Evolutionary conservation across 345 rosid species (phyloP), one percentile per base, ranked within the genome.

Genomic region (Aquilaria sinensis): DNA sequence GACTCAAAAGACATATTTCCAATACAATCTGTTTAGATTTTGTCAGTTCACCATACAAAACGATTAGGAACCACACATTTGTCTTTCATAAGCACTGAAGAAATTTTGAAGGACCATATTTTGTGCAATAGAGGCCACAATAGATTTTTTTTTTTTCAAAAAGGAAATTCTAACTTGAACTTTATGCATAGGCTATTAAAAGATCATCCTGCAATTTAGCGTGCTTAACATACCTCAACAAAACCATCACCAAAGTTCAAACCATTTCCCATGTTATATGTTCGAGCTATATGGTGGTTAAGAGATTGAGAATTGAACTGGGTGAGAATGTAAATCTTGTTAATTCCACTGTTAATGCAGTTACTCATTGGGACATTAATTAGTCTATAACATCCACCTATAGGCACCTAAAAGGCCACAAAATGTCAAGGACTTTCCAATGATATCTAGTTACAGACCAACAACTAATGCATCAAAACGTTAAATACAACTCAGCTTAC

Each of bases 341-440:
- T 86, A 23, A 88, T 83, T 55, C 94, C 88, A 63, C 98, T 88
- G 75, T 88, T 86, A 55, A 92, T 81, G 66, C 98, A 92, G 61
- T 88, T 92, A 62, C 98, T 92, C 92, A 86, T 84, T 6, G 95
- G 98, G 1, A 92, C 81, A 80, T 88, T 92, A 12, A 92, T 85
- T 64, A 92, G 72, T 67, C 98, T 79, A 66, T 88, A 92, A 47
- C 92, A 80, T 70, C 94, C 96, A 23, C 95, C 98, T 32, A 89
- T 76, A 3, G 96, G 89, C 23, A 92, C 98, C 96, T 92, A 63
- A 63, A 45, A 52, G 0, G 47, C 33, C 72, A 81, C 29, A 53
- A 53, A 56, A 51, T 6, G 16, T 51, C 15, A 41, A 12, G 43
- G 15, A 12, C 15, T 41, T 49, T 57, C n/a, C 15, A 23, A 60